Base-by-base conservation (phyloP, 129 eudicot species). In the Scalesia atractyloides region DNA sequence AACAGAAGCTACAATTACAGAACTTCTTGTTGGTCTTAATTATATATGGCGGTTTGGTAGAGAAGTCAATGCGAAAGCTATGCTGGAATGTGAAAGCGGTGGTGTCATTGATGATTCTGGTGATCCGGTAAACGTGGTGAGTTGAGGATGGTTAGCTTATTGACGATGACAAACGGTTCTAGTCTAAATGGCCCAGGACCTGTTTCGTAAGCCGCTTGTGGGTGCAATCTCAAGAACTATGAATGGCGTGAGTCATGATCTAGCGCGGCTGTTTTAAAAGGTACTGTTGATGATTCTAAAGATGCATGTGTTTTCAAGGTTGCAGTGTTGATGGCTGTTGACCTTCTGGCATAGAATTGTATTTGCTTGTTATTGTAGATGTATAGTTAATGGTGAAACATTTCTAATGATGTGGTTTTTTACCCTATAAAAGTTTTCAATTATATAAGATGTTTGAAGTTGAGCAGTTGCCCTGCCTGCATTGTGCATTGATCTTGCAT, bases 21-120 rank as follows among this genome's bases (percentile, higher is more conserved):
- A 88, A 57, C 90, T 91, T 68, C 92, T 91, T 49, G 92, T 91
- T 17, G 97, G 97, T 59, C 80, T 91, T 64, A 91, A 91, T 61
- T 91, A 91, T 51, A 71, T 88, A 15, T 91, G 92, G 88, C 76
- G 91, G 68, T 87, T 81, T 41, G 95, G 89, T 50, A 81, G 93
- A 69, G 96, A 87, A 72, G 59, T 87, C 7, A 87, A 80, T 53
- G 83, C 88, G 7, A 87, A 86, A 70, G 83, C 86, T 49, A 49
- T 84, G 79, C 41, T 71, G 80, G 96, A 82, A 17, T 84, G 89
- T 72, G 83, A 81, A 5, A 88, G 91, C 72, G 89, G 85, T 54
- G 82, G 87, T 64, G 78, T 81, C 7, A 24, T 83, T 54, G 84
- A 81, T 41, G 69, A 58, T 20, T 82, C 87, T 64, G 62, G 4